These are phyloP conservation scores for Aspergillus panamensis DNA, from an alignment of 495 filamentous ascomycete genomes.

Conservation along the genomic window DNA sequence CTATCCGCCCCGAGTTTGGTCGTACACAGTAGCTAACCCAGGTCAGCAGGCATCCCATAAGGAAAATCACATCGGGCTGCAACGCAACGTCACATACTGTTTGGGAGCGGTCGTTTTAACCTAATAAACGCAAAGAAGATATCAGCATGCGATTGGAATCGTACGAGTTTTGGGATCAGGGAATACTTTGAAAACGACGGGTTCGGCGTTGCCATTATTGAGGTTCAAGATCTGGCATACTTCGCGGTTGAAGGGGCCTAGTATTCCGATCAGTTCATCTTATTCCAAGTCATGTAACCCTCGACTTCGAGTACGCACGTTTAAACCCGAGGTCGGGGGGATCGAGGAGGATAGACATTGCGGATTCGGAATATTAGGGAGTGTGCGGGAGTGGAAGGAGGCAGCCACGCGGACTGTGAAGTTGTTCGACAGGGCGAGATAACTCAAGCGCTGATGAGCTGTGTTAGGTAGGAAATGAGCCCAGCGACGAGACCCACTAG, in stretches of 20 bases:
- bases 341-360: slow-evolving; percentile 91
- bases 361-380: slow-evolving; percentile 25
- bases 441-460: slow-evolving; percentile 13
- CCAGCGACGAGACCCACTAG: slow-evolving; percentile 9
- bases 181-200: slow-evolving; percentile 92
- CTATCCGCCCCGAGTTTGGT: slow-evolving; percentile 93
- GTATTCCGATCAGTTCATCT: slow-evolving; percentile 5
- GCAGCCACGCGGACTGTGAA: slow-evolving; percentile 19
- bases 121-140: slow-evolving; percentile 41
- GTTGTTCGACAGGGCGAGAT: slow-evolving; percentile 13
- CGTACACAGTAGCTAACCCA: slow-evolving; percentile 88
- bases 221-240: slow-evolving; percentile 80
- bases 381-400: slow-evolving; percentile 2
- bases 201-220: slow-evolving; percentile 69
- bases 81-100: slow-evolving; percentile 62
- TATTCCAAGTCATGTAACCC: slow-evolving; percentile 1
- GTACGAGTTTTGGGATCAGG: background rate
- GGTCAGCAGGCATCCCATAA: slow-evolving; percentile 22
- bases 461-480: slow-evolving; percentile 23
- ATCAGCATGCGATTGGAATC: slow-evolving; percentile 22
- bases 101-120: slow-evolving; percentile 99
- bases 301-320: slow-evolving; percentile 55
- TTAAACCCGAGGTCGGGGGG: slow-evolving; percentile 90
- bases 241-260: slow-evolving; percentile 91
- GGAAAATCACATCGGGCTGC: slow-evolving; percentile 1